phyloP scores from a whole-genome alignment of 257 asterid genomes.

The Pogostemon cablin region DNA sequence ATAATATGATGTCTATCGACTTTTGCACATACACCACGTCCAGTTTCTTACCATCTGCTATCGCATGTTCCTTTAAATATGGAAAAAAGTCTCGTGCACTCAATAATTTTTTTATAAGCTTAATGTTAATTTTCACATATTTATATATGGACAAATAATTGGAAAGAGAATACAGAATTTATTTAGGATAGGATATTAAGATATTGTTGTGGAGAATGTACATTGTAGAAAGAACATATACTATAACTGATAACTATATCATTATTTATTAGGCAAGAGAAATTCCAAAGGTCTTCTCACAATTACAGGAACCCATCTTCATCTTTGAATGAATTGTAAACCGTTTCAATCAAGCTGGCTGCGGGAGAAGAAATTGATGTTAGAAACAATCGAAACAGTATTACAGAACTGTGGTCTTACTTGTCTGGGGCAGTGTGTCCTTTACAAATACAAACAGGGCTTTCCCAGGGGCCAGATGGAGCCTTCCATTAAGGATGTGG shows the following conservation, averaged over 20 bases:
- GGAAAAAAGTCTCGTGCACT: too few species aligned
- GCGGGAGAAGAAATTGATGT: slow-evolving; percentile 18
- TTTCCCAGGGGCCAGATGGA: slow-evolving; percentile 85
- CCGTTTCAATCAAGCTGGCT: slow-evolving; percentile 78
- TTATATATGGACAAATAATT: too few species aligned
- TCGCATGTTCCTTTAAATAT: too few species aligned
- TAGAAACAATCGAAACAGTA: too few species aligned
- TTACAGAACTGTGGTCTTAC: slow-evolving; percentile 37
- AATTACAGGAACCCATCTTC: slow-evolving; percentile 90
- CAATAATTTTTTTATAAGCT: too few species aligned
- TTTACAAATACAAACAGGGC: slow-evolving; percentile 88
- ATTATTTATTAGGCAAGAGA: slow-evolving; percentile 20
- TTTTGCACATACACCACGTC: too few species aligned
- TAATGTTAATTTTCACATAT: too few species aligned
- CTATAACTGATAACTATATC: neutral
- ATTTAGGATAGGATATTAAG: neutral
- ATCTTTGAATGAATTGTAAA: slow-evolving; percentile 73
- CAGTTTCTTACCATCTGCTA: too few species aligned
- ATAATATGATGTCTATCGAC: neutral
- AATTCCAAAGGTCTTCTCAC: slow-evolving; percentile 83
- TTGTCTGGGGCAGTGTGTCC: slow-evolving; percentile 89
- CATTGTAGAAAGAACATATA: neutral
- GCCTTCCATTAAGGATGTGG: slow-evolving; percentile 81
- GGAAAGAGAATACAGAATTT: too few species aligned
- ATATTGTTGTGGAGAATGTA: slow-evolving; percentile 7